phyloP scores from a whole-genome alignment of 441 rosid genomes.

The Erysimum cheiri region DNA sequence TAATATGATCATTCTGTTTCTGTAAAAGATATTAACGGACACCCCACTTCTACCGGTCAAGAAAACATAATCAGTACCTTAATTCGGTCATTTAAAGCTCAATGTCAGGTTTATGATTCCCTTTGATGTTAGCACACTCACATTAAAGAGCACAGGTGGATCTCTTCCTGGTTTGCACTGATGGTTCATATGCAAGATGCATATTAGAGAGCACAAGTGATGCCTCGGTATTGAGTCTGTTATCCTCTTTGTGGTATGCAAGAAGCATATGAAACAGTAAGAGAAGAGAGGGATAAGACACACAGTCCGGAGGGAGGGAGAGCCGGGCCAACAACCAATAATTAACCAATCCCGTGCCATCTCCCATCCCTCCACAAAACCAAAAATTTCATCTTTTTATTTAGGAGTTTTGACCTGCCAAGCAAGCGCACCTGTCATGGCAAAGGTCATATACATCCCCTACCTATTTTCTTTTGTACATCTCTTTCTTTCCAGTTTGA shows the following conservation, averaged over 20 bases:
- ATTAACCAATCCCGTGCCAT: slow-evolving; percentile 44
- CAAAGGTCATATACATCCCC: slow-evolving; percentile 67
- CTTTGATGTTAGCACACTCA: neutral
- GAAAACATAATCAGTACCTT: no score
- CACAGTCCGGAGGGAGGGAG: neutral
- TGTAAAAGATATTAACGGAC: no score
- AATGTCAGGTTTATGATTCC: neutral
- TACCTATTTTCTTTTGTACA: neutral
- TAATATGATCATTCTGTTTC: no score
- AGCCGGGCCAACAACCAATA: neutral
- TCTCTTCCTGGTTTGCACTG: neutral
- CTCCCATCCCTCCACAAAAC: slow-evolving; percentile 45
- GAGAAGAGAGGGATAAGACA: neutral
- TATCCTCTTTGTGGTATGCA: slow-evolving; percentile 4
- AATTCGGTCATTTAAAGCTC: neutral
- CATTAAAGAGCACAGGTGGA: neutral
- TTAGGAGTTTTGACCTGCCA: slow-evolving; percentile 43
- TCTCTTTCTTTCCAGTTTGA: neutral
- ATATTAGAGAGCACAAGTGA: neutral
- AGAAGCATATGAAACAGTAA: neutral
- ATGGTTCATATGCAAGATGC: neutral
- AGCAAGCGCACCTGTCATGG: slow-evolving; percentile 91
- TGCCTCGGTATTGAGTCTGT: neutral
- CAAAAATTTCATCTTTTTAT: slow-evolving; percentile 34
- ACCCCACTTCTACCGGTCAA: no score